Base-by-base conservation (phyloP, 129 eudicot species). In the Kitagawia praeruptora region DNA sequence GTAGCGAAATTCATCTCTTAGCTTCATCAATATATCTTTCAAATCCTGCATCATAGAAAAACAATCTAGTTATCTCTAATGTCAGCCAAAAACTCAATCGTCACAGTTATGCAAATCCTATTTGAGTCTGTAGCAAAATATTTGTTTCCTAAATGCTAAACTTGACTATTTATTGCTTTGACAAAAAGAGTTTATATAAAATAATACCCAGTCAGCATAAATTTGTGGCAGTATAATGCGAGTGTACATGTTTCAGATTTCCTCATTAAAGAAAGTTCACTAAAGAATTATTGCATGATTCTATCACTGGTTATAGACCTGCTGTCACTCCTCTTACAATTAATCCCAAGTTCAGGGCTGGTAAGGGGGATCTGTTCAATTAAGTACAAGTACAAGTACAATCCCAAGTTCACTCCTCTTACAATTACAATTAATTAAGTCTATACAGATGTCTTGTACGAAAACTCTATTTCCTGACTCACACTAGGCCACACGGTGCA, bases 1-100 rank as follows among this genome's bases (percentile, higher is more conserved):
- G 86, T 96, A 96, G n/a, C 27, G 85, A 83, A 89, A 89, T 81
- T 90, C 92, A 51, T 92, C 92, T 88, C 99, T 87, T 75, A 95
- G 93, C 88, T 87, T 90, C 88, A 79, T 79, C 87, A 92, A 83
- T 66, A 92, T 77, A 80, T 79, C 90, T 25, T 31, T 85, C 91
- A 96, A 79, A 84, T 96, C 98, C 99, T 96, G 98, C 84, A 86
- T 77, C 66, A 67, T 18, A 69, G 10, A 34, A 34, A 75, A 83
- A 54, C 45, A 74, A 74, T 2, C 21, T 2, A 74, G 12, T 74
- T 74, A 75, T 46, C 21, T 23, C 58, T 7, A 46, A 25, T 61
- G 63, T 19, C 63, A 75, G 10, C 42, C 25, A 46, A 74, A 19
- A 45, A 45, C 15, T 46, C 41, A 14, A 46, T 15, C 28, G 6